Evolutionary conservation across 2,329 filamentous ascomycete species (phyloP).

Genomic region (Byssochlamys sp.): DNA sequence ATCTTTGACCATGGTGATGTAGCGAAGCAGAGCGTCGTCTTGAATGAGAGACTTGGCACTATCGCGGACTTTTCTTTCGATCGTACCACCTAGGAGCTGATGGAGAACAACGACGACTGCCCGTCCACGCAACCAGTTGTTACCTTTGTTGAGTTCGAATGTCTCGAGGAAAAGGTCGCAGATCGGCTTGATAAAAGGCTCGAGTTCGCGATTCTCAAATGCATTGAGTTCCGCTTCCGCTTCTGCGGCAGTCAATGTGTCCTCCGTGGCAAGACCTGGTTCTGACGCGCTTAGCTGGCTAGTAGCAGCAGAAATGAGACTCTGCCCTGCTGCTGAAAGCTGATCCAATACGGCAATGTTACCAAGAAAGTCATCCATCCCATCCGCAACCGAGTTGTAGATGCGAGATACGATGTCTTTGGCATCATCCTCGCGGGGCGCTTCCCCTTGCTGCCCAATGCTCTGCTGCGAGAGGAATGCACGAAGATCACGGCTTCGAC

Average conservation of each 20-base stretch:
- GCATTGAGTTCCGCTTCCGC: slow-evolving; percentile 89
- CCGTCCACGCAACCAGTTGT: slow-evolving; percentile 91
- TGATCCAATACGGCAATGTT: slow-evolving; percentile 94
- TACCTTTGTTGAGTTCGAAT: slow-evolving; percentile 87
- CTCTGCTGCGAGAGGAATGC: slow-evolving; percentile 84
- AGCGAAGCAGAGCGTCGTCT: slow-evolving; percentile 68
- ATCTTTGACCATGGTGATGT: slow-evolving; percentile 63
- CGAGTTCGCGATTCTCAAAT: slow-evolving; percentile 78
- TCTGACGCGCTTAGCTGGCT: slow-evolving; percentile 44
- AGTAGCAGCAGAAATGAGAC: slow-evolving; percentile 51
- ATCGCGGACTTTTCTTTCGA: slow-evolving; percentile 89
- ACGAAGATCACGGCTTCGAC: slow-evolving; percentile 80
- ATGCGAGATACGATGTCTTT: slow-evolving; percentile 80
- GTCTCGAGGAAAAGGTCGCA: slow-evolving; percentile 94
- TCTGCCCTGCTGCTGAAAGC: slow-evolving; percentile 83
- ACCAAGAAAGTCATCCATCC: slow-evolving; percentile 94
- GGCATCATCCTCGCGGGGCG: slow-evolving; percentile 57
- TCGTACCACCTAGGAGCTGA: slow-evolving; percentile 87
- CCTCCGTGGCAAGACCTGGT: slow-evolving; percentile 33
- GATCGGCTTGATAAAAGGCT: slow-evolving; percentile 96
- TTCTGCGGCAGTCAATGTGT: slow-evolving; percentile 53
- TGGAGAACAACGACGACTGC: slow-evolving; percentile 94
- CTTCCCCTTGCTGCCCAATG: slow-evolving; percentile 57
- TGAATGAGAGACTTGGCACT: slow-evolving; percentile 63
- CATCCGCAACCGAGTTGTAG: slow-evolving; percentile 93